Base-by-base conservation (phyloP, 2,329 filamentous ascomycete genomes). In the Monosporascus cannonballus region DNA sequence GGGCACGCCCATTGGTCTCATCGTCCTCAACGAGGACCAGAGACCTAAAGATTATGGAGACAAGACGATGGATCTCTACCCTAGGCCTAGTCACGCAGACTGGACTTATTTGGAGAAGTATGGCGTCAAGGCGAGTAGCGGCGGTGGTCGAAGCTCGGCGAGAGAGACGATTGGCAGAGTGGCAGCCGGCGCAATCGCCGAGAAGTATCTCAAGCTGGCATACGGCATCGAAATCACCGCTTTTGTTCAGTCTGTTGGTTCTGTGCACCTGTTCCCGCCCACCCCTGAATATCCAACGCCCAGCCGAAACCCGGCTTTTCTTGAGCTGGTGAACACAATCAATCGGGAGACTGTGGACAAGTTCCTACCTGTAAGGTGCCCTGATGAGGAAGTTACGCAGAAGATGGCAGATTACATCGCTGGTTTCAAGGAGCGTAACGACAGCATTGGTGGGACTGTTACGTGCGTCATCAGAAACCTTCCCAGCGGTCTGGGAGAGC, bases 51-150 rank as follows among this genome's bases (percentile, higher is more conserved):
- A 99, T 76, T 97, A 97, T 73, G 89, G 89, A 52, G 83, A 84
- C 73, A 82, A 84, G 68, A 96, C 92, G 30, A 96, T 96, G 83
- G 90, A 97, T 72, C 75, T 85, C 57, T 97, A 87, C 79, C 94
- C 94, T 4, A 83, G 94, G 49, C 94, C 93, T 37, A 90, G 85
- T 68, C 94, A 97, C 73, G 93, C 94, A 55, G 93, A 97, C 73
- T 96, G 88, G 83, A 97, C 94, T 55, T 97, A 97, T 74, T 79
- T 96, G 56, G 89, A 96, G 71, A 97, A 97, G 76, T 99, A 99
- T 71, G 93, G 93, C 53, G 85, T 95, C 62, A 95, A 95, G 77
- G 91, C 94, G 38, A 89, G 84, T 69, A 91, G 86, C 56, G 93
- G 94, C 54, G 93, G 94, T 62, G 93, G 94, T 51, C 82, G 94